Base-by-base conservation (phyloP, 108 stramenopile species). In the Skeletonema menzelii region DNA sequence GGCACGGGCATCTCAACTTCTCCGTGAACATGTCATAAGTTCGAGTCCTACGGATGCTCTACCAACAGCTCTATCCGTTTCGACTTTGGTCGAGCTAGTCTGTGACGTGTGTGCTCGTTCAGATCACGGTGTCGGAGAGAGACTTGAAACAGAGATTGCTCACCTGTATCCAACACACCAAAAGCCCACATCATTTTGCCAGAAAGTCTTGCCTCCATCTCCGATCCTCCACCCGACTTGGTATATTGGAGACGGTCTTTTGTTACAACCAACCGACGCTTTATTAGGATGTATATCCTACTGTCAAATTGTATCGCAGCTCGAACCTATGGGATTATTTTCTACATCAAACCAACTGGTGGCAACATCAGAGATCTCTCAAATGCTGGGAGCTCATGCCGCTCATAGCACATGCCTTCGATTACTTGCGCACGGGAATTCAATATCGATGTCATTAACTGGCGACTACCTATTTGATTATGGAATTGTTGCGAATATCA, bases 181-280 rank as follows among this genome's bases (percentile, higher is more conserved):
- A 8, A 69, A 67, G 47, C 10, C n/a, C n/a, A 15, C 27, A 38
- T 53, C 59, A 20, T 53, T 19, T 68, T 69, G 44, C 47, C 13
- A 20, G 35, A 63, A 68, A 12, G 31, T 61, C 8, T 49, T 77
- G 26, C 63, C 69, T 22, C 15, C 62, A 22, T 30, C 75, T 22
- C 83, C 87, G 10, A 28, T 49, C 12, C 65, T 95, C 57, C 88
- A 95, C 57, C 69, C 85, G 19, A 57, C 84, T 1, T 95, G 94
- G 94, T 92, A 95, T 46, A 76, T 92, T 56, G 94, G 91, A 27
- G 94, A 95, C 76, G 94, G 94, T 31, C 88, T 95, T 17, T 69
- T 95, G 30, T 72, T 95, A 6, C 85, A 85, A 32, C 94, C 91
- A 27, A 20, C 60, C 30, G 88, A 88, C 57, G 75, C 89, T 1